A percentile compares a stretch with the other conserved stretches of the same genome.
Conservation (phyloP, 2,329 filamentous ascomycete genomes). For the Lasiodiplodia sp. region DNA sequence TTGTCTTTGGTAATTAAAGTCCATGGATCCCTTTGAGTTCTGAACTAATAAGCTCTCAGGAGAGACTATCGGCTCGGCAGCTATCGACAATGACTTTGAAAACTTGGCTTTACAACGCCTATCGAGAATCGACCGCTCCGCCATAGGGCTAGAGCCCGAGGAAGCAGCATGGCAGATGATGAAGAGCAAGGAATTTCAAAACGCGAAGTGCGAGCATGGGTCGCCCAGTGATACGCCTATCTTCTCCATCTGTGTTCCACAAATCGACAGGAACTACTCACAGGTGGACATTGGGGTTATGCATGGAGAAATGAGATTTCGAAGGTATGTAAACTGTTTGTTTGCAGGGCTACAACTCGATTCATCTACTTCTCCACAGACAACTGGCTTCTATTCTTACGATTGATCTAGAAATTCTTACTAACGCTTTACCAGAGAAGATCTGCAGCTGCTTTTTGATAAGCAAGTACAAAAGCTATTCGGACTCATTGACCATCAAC, state of each 20-base stretch:
- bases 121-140: constrained; percentile 38
- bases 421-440: constrained; percentile 33
- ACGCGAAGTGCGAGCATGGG: constrained; percentile 52
- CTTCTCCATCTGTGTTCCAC: constrained; percentile 47
- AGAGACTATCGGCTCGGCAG: constrained; percentile 51
- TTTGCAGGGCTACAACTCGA: too few relatives aligned
- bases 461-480: constrained; percentile 46
- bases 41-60: constrained; percentile 14
- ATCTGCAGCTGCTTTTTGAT: constrained; percentile 46
- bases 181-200: constrained; percentile 50
- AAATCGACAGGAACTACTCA: constrained; percentile 41
- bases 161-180: constrained; percentile 52
- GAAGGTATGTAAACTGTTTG: constrained; percentile 31
- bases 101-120: constrained; percentile 43
- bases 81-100: constrained; percentile 51
- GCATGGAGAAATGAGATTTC: constrained; percentile 45
- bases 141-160: constrained; percentile 41
- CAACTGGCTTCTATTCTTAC: too few relatives aligned
- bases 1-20: constrained; percentile 41
- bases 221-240: constrained; percentile 45
- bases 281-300: constrained; percentile 43
- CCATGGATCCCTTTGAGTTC: too few relatives aligned
- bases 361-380: too few relatives aligned
- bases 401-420: too few relatives aligned
- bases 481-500: constrained; percentile 45